Percentiles rank a stretch among this genome's conserved stretches.
phyloP scores from a whole-genome alignment of 2,329 filamentous ascomycete species.

The Fusarium sacchari region DNA sequence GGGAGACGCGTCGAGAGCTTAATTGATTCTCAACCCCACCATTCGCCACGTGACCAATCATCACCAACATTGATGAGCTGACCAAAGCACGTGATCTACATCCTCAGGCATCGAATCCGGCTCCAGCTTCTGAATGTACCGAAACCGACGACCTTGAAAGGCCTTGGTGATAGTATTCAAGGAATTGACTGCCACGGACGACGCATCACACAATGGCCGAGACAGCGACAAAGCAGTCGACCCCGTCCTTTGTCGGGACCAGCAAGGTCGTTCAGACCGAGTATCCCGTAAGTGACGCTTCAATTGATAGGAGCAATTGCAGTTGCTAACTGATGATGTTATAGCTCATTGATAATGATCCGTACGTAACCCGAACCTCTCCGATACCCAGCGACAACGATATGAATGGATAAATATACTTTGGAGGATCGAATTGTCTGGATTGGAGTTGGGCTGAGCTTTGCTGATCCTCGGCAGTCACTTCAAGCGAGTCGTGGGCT shows the following conservation, averaged over 20 bases:
- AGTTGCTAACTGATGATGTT: slow-evolving; percentile 46
- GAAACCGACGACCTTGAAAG: slow-evolving; percentile 40
- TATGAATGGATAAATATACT: background rate
- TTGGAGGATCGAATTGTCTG: background rate
- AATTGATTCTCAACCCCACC: slow-evolving; percentile 33
- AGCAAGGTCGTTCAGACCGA: slow-evolving; percentile 84
- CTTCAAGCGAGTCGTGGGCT: slow-evolving; percentile 87
- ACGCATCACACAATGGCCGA: slow-evolving; percentile 51
- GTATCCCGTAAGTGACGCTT: slow-evolving; percentile 77
- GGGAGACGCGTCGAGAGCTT: slow-evolving; percentile 41
- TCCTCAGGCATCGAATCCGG: slow-evolving; percentile 46
- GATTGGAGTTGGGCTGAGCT: slow-evolving; percentile 2
- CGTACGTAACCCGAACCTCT: slow-evolving; percentile 66
- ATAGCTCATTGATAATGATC: slow-evolving; percentile 98
- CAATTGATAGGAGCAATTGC: slow-evolving; percentile 38
- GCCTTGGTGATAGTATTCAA: slow-evolving; percentile 42
- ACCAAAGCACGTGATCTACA: slow-evolving; percentile 44
- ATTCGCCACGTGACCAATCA: slow-evolving; percentile 29
- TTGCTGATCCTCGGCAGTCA: slow-evolving; percentile 68
- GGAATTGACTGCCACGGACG: slow-evolving; percentile 44
- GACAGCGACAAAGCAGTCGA: slow-evolving; percentile 51
- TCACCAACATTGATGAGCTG: slow-evolving; percentile 17
- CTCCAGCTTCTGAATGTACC: slow-evolving; percentile 40
- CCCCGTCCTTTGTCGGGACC: slow-evolving; percentile 50
- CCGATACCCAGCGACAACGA: slow-evolving; percentile 1